A percentile compares a stretch with the other conserved stretches of the same genome.
Evolutionary conservation across 352 stramenopile genomes (phyloP).

Genomic region (Globisporangium perplexum): DNA sequence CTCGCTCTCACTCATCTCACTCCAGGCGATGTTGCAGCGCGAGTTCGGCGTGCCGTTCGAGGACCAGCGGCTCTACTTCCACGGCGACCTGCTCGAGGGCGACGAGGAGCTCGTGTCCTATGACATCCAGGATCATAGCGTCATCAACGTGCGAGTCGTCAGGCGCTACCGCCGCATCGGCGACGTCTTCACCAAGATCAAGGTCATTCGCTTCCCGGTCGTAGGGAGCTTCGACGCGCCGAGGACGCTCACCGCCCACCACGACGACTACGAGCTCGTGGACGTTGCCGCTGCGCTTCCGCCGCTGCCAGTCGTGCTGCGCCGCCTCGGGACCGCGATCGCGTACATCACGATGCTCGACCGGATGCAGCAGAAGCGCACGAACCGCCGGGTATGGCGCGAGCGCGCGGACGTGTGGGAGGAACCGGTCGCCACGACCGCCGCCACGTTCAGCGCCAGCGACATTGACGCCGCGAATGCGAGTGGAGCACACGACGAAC

Average conservation of each 20-base stretch:
- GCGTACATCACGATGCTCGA: slow-evolving; percentile 54
- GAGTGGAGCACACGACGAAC: not conserved
- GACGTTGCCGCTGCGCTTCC: slow-evolving; percentile 56
- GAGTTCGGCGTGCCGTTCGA: slow-evolving; percentile 54
- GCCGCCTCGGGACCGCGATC: slow-evolving; percentile 48
- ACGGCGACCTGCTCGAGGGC: slow-evolving; percentile 50
- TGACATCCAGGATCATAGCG: slow-evolving; percentile 44
- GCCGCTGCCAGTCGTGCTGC: slow-evolving; percentile 45
- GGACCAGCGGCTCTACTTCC: slow-evolving; percentile 52
- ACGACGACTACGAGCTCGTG: slow-evolving; percentile 53
- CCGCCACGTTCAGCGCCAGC: not conserved
- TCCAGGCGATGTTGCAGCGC: slow-evolving; percentile 52
- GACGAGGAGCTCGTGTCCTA: slow-evolving; percentile 55
- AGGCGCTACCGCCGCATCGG: slow-evolving; percentile 56
- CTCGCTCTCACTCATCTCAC: slow-evolving; percentile 40
- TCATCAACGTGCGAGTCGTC: slow-evolving; percentile 35
- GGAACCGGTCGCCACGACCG: slow-evolving; percentile 7
- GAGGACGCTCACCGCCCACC: not conserved
- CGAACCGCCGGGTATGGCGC: slow-evolving; percentile 41
- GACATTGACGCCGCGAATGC: not conserved
- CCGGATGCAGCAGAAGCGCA: slow-evolving; percentile 35
- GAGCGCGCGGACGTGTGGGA: slow-evolving; percentile 40
- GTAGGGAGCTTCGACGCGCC: not conserved
- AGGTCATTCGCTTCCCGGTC: slow-evolving; percentile 34
- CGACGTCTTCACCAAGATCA: slow-evolving; percentile 58